phyloP scores from a whole-genome alignment of 352 stramenopile genomes.

The Phytophthora macrochlamydospora region DNA sequence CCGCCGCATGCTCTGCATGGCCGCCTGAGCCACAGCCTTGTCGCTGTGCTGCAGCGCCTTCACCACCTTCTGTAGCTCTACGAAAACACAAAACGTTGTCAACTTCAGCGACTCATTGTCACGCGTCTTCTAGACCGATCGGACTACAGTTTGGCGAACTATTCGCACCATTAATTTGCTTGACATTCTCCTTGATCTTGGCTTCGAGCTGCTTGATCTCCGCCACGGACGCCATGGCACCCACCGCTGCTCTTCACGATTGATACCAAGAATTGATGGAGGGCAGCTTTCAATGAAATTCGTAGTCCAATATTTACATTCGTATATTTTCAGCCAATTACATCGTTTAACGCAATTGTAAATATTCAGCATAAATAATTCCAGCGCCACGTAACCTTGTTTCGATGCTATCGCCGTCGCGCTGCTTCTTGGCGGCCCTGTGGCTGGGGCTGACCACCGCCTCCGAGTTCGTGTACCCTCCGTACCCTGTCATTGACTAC shows the following conservation, averaged over 20 bases:
- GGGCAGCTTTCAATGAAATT: background rate
- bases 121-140: background rate
- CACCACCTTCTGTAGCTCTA: constrained; percentile 77
- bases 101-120: background rate
- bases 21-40: constrained; percentile 72
- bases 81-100: background rate
- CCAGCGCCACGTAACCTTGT: constrained; percentile 17
- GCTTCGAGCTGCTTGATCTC: constrained; percentile 89
- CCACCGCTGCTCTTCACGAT: constrained; percentile 21
- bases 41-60: constrained; percentile 74
- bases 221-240: constrained; percentile 56
- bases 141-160: background rate
- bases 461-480: constrained; percentile 1
- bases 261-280: constrained; percentile 12
- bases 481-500: constrained; percentile 43
- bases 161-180: constrained; percentile 76
- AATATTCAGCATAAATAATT: background rate
- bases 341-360: background rate
- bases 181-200: constrained; percentile 87
- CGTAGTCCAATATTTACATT: background rate
- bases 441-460: constrained; percentile 3
- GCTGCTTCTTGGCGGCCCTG: background rate
- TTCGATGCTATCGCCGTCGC: constrained; percentile 11
- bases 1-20: constrained; percentile 82
- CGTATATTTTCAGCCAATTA: constrained; percentile 1